These are phyloP conservation scores for Botrytis pseudocinerea DNA, from an alignment of 2,329 filamentous ascomycete genomes.

Conservation along the genomic window DNA sequence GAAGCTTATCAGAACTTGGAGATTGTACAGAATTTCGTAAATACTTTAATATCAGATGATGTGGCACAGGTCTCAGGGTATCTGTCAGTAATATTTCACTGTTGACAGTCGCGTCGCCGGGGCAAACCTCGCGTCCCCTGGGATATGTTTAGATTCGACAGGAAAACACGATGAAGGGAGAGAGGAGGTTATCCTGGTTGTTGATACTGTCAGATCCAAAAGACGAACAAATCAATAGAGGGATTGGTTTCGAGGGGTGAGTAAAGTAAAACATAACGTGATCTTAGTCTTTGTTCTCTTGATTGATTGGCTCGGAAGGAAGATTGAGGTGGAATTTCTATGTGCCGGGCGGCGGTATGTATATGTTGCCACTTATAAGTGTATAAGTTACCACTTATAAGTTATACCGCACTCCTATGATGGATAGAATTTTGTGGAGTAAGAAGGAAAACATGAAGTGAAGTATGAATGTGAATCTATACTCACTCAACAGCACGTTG, in stretches of 20 bases:
- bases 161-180: slow-evolving; percentile 4
- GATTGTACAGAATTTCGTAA: slow-evolving; percentile 5
- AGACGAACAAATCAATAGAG: neutral
- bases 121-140: slow-evolving; percentile 17
- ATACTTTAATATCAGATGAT: slow-evolving; percentile 14
- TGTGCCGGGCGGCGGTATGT: neutral
- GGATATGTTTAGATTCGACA: neutral
- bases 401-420: too few species aligned
- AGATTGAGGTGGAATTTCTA: neutral
- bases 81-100: slow-evolving; percentile 10
- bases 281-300: neutral
- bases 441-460: neutral
- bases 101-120: slow-evolving; percentile 21
- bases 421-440: neutral
- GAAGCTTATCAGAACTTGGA: slow-evolving; percentile 9
- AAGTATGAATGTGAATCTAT: neutral
- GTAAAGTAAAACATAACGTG: slow-evolving; percentile 1
- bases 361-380: neutral
- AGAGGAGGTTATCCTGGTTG: neutral
- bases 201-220: neutral
- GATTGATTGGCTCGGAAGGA: slow-evolving; percentile 2
- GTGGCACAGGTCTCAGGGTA: slow-evolving; percentile 21
- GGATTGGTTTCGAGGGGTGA: neutral
- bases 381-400: neutral
- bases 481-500: neutral